These are phyloP conservation scores for Lablab purpureus DNA, from an alignment of 306 rosid species.

Conservation along the genomic window DNA sequence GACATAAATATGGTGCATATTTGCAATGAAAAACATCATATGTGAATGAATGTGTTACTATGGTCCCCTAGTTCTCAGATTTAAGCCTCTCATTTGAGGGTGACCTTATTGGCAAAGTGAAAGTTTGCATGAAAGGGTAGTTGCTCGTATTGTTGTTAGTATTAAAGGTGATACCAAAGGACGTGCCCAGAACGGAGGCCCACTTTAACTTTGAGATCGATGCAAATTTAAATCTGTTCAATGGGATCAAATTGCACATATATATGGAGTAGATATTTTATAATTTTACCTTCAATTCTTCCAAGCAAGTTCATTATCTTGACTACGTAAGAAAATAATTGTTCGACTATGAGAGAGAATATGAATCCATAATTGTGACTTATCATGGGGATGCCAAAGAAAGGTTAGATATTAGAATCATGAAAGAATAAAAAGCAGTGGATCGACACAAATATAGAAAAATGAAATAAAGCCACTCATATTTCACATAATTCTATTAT, in stretches of 20 bases:
- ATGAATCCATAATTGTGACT: not conserved
- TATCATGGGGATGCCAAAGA: not conserved
- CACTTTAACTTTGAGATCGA: slow-evolving; percentile 39
- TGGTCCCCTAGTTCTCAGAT: slow-evolving; percentile 53
- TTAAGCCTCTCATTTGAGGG: slow-evolving; percentile 50
- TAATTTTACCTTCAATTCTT: not conserved
- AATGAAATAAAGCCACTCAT: too few species aligned
- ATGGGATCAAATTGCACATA: not conserved
- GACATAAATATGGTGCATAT: slow-evolving; percentile 58
- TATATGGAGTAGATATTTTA: not conserved
- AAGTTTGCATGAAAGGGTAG: slow-evolving; percentile 56
- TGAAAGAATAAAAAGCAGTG: not conserved
- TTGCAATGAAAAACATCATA: slow-evolving; percentile 46
- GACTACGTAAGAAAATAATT: not conserved
- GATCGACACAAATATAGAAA: not conserved
- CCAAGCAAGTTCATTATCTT: not conserved
- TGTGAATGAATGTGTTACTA: not conserved
- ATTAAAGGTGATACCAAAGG: slow-evolving; percentile 7
- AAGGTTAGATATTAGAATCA: not conserved
- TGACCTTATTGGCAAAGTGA: slow-evolving; percentile 71
- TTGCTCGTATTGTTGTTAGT: slow-evolving; percentile 35
- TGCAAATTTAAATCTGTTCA: slow-evolving; percentile 29
- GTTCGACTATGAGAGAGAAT: not conserved
- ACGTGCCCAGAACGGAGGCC: slow-evolving; percentile 36
- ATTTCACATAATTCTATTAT: too few species aligned